phyloP scores from a whole-genome alignment of 2,329 filamentous ascomycete genomes.

The Fusarium falciforme region DNA sequence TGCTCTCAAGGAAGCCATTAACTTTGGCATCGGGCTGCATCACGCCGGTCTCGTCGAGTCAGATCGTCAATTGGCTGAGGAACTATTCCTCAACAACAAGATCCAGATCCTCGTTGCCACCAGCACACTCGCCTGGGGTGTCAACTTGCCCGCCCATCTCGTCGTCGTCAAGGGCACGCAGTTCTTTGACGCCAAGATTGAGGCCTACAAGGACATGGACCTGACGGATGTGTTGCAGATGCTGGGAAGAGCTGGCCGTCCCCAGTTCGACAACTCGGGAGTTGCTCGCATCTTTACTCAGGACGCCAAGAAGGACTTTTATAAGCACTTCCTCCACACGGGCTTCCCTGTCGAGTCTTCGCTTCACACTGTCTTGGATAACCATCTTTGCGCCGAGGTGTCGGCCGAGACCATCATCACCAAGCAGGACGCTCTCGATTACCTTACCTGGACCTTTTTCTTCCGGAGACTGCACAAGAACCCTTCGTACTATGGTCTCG shows the following conservation, averaged over 20 bases:
- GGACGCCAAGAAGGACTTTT: slow-evolving; percentile 97
- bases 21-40: slow-evolving; percentile 96
- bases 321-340: slow-evolving; percentile 98
- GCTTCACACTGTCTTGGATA: slow-evolving; percentile 94
- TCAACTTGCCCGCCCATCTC: slow-evolving; percentile 95
- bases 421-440: slow-evolving; percentile 97
- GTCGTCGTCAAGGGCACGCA: slow-evolving; percentile 99
- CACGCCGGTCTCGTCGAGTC: slow-evolving; percentile 97
- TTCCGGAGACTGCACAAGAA: slow-evolving; percentile 98
- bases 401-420: slow-evolving; percentile 92
- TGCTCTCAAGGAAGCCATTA: slow-evolving; percentile 90
- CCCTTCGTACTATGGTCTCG: slow-evolving; percentile 95
- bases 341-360: slow-evolving; percentile 98
- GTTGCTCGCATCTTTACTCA: slow-evolving; percentile 98
- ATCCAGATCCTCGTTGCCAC: slow-evolving; percentile 97
- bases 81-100: slow-evolving; percentile 97
- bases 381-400: slow-evolving; percentile 95
- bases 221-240: slow-evolving; percentile 98
- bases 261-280: slow-evolving; percentile 95
- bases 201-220: slow-evolving; percentile 99
- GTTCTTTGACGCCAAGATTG: slow-evolving; percentile 97
- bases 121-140: slow-evolving; percentile 96
- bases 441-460: slow-evolving; percentile 99
- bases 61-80: slow-evolving; percentile 90
- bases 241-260: slow-evolving; percentile 93